Conservation (phyloP, 441 rosid species). For the Populus hybrid region DNA sequence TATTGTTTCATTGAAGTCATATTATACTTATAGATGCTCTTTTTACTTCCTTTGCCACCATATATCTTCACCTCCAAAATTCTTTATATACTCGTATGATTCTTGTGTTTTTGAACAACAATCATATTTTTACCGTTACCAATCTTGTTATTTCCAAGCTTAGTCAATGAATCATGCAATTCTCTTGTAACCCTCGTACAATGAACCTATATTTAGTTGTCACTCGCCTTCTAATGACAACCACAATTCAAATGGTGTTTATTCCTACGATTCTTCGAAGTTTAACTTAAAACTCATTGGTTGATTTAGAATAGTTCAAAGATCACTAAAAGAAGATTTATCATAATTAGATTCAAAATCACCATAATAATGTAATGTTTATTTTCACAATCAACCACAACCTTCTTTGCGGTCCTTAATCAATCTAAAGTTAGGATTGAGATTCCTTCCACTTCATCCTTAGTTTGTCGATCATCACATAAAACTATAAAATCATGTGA, state of each 20-base stretch:
- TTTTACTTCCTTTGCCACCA: constrained; percentile 48
- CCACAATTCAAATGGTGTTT: constrained; percentile 17
- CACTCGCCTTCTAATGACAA: constrained; percentile 17
- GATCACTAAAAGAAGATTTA: constrained; percentile 41
- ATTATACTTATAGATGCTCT: constrained; percentile 41
- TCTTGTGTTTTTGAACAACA: constrained; percentile 35
- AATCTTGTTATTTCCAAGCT: constrained; percentile 24
- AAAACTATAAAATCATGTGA: constrained; percentile 6
- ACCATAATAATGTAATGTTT: constrained; percentile 31
- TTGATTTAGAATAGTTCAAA: constrained; percentile 24
- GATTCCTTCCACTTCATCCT: constrained; percentile 43
- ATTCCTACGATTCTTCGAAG: constrained; percentile 27
- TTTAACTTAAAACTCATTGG: constrained; percentile 25
- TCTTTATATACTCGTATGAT: constrained; percentile 26
- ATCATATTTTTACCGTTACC: constrained; percentile 27
- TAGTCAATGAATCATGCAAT: constrained; percentile 17
- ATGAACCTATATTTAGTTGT: constrained; percentile 40
- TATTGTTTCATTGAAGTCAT: constrained; percentile 50
- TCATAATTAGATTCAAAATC: constrained; percentile 34
- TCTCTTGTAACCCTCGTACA: constrained; percentile 24
- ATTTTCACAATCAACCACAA: not conserved
- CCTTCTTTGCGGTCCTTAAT: not conserved
- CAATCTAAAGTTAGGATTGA: constrained; percentile 20
- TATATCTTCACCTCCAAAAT: constrained; percentile 35
- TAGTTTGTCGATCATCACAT: constrained; percentile 10